These are phyloP conservation scores for Falciphora oryzae DNA, from an alignment of 2,329 filamentous ascomycete species.

Conservation along the genomic window DNA sequence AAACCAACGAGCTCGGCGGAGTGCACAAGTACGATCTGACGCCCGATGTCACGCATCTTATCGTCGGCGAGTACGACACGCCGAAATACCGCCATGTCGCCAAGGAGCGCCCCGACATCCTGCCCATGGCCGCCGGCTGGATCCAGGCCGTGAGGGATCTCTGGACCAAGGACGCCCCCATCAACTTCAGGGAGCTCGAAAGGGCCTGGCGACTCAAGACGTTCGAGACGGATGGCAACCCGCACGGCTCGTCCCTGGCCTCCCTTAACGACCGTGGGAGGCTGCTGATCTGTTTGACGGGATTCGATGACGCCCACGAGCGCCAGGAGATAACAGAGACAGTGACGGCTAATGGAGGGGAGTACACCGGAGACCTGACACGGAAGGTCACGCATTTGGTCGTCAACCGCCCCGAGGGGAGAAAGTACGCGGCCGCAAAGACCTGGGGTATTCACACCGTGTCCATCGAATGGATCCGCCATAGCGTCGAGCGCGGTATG, in stretches of 20 bases:
- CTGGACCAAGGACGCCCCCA: conserved; percentile 75
- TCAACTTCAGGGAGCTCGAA: conserved; percentile 68
- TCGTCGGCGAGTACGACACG: conserved; percentile 84
- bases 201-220: conserved; percentile 56
- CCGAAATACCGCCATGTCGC: conserved; percentile 96
- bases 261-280: conserved; percentile 30
- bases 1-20: conserved; percentile 77
- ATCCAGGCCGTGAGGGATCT: conserved; percentile 70
- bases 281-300: conserved; percentile 50
- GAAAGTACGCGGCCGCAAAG: conserved; percentile 85
- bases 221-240: conserved; percentile 47
- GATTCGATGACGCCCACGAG: conserved; percentile 55
- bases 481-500: conserved; percentile 82
- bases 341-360: conserved; percentile 66
- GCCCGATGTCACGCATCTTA: conserved; percentile 90
- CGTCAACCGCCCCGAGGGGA: conserved; percentile 69
- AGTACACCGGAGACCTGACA: conserved; percentile 83
- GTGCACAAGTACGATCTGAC: conserved; percentile 85
- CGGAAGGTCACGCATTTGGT: conserved; percentile 84
- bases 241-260: conserved; percentile 15
- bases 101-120: conserved; percentile 78
- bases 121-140: conserved; percentile 77
- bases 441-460: conserved; percentile 78
- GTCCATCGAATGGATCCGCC: conserved; percentile 75
- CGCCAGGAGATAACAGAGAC: conserved; percentile 65